These are phyloP conservation scores for Pyrenophora graminea DNA, from an alignment of 2,329 filamentous ascomycete species.

Conservation along the genomic window DNA sequence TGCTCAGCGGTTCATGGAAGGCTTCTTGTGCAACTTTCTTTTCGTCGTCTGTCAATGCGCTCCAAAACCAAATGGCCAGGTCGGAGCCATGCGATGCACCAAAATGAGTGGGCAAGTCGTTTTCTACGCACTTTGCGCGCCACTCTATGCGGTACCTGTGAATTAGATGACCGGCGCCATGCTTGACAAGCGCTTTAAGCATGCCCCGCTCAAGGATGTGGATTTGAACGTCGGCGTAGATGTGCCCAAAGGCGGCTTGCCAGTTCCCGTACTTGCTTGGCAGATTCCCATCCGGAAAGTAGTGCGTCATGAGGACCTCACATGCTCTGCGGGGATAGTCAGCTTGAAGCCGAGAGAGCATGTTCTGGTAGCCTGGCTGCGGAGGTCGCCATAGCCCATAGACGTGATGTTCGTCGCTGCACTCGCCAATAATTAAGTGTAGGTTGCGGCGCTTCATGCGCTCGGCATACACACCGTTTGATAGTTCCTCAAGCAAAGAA, in stretches of 20 bases:
- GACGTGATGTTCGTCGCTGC: slow-evolving; percentile 57
- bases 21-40: slow-evolving; percentile 47
- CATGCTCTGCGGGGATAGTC: slow-evolving; percentile 57
- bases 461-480: slow-evolving; percentile 54
- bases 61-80: slow-evolving; percentile 60
- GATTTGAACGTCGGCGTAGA: slow-evolving; percentile 63
- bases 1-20: slow-evolving; percentile 47
- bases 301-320: slow-evolving; percentile 50
- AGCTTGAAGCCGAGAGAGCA: slow-evolving; percentile 54
- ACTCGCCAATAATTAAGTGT: slow-evolving; percentile 60
- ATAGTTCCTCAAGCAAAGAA: slow-evolving; percentile 52
- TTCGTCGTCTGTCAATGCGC: slow-evolving; percentile 49
- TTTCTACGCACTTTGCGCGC: slow-evolving; percentile 54
- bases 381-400: slow-evolving; percentile 59
- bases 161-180: slow-evolving; percentile 52
- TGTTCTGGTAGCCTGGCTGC: slow-evolving; percentile 44
- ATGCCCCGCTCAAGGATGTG: slow-evolving; percentile 59
- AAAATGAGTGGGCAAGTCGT: slow-evolving; percentile 51
- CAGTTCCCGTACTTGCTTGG: slow-evolving; percentile 51
- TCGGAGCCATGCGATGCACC: slow-evolving; percentile 61
- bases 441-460: slow-evolving; percentile 52
- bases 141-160: slow-evolving; percentile 61
- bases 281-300: slow-evolving; percentile 49
- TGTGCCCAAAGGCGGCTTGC: slow-evolving; percentile 57
- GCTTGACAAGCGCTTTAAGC: slow-evolving; percentile 49